Percentiles rank a stretch among this genome's conserved stretches.
Conservation (phyloP, 1,284 basidiomycete genomes). For the Gastroboletus turbinatus region DNA sequence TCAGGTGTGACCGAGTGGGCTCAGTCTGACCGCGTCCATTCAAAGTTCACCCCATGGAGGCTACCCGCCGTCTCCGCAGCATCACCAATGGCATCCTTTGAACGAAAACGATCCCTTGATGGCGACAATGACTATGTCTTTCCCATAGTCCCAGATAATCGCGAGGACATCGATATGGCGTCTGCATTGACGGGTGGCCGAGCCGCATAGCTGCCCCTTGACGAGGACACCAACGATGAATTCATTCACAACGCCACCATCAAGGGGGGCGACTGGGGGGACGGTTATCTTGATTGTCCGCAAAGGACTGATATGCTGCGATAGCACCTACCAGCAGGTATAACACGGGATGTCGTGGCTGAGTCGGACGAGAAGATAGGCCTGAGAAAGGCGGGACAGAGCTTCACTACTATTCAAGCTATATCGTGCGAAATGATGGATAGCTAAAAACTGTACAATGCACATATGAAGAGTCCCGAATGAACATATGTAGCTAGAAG, state of each 20-base stretch:
- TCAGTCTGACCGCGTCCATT: neutral
- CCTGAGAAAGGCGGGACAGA: neutral
- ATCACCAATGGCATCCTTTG: slow-evolving; percentile 28
- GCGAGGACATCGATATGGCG: slow-evolving; percentile 52
- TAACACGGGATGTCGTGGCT: slow-evolving; percentile 9
- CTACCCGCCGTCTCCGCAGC: slow-evolving; percentile 7
- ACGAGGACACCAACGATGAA: slow-evolving; percentile 26
- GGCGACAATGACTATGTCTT: slow-evolving; percentile 1
- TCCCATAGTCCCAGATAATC: slow-evolving; percentile 33
- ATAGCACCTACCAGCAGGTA: slow-evolving; percentile 10
- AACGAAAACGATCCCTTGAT: slow-evolving; percentile 34
- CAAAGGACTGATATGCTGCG: slow-evolving; percentile 6
- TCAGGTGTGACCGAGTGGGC: neutral
- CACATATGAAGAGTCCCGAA: slow-evolving; percentile 2
- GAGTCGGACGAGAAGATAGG: neutral
- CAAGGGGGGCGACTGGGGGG: slow-evolving; percentile 48
- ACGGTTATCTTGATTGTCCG: slow-evolving; percentile 5
- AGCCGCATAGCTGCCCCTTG: neutral
- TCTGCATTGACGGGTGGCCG: slow-evolving; percentile 35
- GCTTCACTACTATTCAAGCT: neutral
- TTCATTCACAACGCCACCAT: slow-evolving; percentile 64
- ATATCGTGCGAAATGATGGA: slow-evolving; percentile 2
- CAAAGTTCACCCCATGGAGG: neutral
- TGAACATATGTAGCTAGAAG: neutral
- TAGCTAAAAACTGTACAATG: slow-evolving; percentile 11